These are phyloP conservation scores for Podaxis sp. DNA, from an alignment of 768 basidiomycete species.

Conservation along the genomic window DNA sequence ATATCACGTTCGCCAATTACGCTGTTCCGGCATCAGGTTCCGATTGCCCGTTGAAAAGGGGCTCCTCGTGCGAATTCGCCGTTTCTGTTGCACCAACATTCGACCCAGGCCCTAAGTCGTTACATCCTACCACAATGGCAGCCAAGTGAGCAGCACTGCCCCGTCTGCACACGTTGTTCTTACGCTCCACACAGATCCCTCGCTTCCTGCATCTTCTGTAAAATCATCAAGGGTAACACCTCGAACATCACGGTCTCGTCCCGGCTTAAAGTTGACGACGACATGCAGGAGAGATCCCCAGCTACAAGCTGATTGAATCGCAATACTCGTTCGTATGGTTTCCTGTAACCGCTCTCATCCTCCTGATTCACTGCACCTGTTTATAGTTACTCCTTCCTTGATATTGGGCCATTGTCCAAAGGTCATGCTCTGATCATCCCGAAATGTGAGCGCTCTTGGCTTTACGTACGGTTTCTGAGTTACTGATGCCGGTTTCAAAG, in stretches of 20 bases:
- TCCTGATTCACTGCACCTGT: not conserved
- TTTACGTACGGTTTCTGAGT: not conserved
- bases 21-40: not conserved
- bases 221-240: slow-evolving; percentile 81
- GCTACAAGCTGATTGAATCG: slow-evolving; percentile 81
- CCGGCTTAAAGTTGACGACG: not conserved
- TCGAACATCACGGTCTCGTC: not conserved
- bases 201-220: slow-evolving; percentile 86
- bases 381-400: slow-evolving; percentile 81
- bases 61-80: not conserved
- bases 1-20: too few relatives aligned
- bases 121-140: slow-evolving; percentile 26
- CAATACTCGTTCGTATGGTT: slow-evolving; percentile 55
- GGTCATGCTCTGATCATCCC: slow-evolving; percentile 94
- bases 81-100: not conserved
- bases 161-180: not conserved
- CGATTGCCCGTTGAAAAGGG: too few relatives aligned
- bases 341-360: not conserved
- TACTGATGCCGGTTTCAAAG: slow-evolving; percentile 34
- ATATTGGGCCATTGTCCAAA: slow-evolving; percentile 85
- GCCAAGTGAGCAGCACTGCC: slow-evolving; percentile 29
- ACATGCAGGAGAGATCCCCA: slow-evolving; percentile 79
- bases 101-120: not conserved
- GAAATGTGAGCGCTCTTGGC: slow-evolving; percentile 58
- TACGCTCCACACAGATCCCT: slow-evolving; percentile 39